phyloP scores from a whole-genome alignment of 2,329 filamentous ascomycete species.

The Grosmannia serpens region DNA sequence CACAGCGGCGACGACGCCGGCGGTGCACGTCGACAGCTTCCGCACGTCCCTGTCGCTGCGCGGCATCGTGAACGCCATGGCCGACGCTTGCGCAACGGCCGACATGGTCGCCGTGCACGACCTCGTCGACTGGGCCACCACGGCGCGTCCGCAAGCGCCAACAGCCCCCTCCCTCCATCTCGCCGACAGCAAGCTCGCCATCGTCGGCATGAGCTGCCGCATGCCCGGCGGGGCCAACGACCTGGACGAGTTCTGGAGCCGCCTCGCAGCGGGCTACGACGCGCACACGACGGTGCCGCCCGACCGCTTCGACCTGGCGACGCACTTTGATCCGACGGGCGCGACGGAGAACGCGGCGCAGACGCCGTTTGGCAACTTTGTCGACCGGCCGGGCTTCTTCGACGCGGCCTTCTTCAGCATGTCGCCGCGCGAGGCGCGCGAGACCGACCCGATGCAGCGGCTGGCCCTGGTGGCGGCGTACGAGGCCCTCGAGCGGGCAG shows the following conservation, averaged over 20 bases:
- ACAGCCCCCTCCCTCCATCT: too few species aligned
- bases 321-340: background rate
- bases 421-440: constrained; percentile 62
- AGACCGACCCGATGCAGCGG: constrained; percentile 73
- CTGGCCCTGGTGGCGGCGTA: constrained; percentile 67
- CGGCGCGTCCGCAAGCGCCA: too few species aligned
- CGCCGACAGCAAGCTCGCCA: background rate
- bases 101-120: too few species aligned
- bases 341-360: background rate
- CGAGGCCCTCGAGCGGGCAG: constrained; percentile 57
- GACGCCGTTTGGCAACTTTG: constrained; percentile 35
- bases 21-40: too few species aligned
- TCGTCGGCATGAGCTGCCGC: background rate
- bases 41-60: too few species aligned
- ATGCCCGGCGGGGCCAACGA: background rate
- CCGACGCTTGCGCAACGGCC: too few species aligned
- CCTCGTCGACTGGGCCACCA: too few species aligned
- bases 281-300: background rate
- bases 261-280: background rate
- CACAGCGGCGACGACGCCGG: too few species aligned
- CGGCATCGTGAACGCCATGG: too few species aligned
- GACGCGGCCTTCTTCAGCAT: constrained; percentile 83
- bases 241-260: background rate
- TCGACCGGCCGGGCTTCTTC: constrained; percentile 63
- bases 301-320: background rate